Conservation (phyloP, 352 stramenopile genomes). For the Phytophthora hibernalis region DNA sequence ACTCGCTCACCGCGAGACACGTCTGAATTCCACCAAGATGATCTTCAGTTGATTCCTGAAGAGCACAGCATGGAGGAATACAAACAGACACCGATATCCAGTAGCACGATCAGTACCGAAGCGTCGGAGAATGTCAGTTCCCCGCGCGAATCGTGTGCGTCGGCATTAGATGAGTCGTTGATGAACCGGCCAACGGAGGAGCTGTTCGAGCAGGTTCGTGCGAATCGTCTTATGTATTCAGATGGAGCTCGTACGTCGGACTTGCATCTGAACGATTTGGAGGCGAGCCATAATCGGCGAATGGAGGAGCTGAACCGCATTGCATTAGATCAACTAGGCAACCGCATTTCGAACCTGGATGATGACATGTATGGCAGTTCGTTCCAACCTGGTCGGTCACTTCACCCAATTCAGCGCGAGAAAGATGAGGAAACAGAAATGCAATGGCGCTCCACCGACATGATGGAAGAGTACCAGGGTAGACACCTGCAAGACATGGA, state of each 20-base stretch:
- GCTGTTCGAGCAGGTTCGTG: constrained; percentile 54
- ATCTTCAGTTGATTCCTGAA: constrained; percentile 31
- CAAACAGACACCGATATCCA: constrained; percentile 26
- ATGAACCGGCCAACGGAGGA: constrained; percentile 57
- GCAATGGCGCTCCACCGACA: constrained; percentile 51
- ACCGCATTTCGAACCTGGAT: constrained; percentile 53
- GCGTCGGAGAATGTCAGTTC: constrained; percentile 28
- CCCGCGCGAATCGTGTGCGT: constrained; percentile 34
- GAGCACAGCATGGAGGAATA: constrained; percentile 21
- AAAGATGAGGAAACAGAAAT: constrained; percentile 24
- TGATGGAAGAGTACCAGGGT: constrained; percentile 55
- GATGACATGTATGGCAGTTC: constrained; percentile 37
- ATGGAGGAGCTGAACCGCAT: constrained; percentile 69
- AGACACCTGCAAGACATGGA: constrained; percentile 59
- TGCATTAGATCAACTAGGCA: constrained; percentile 52
- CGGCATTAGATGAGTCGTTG: constrained; percentile 53
- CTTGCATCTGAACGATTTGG: constrained; percentile 46
- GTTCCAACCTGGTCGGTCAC: constrained; percentile 26
- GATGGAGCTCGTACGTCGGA: constrained; percentile 38
- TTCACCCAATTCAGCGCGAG: constrained; percentile 17
- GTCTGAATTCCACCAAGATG: constrained; percentile 20
- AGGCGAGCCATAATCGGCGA: constrained; percentile 53
- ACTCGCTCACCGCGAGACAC: constrained; percentile 24
- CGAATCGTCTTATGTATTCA: constrained; percentile 30
- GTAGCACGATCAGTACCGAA: constrained; percentile 33